phyloP scores from a whole-genome alignment of 495 filamentous ascomycete genomes.

The Terfezia boudieri region DNA sequence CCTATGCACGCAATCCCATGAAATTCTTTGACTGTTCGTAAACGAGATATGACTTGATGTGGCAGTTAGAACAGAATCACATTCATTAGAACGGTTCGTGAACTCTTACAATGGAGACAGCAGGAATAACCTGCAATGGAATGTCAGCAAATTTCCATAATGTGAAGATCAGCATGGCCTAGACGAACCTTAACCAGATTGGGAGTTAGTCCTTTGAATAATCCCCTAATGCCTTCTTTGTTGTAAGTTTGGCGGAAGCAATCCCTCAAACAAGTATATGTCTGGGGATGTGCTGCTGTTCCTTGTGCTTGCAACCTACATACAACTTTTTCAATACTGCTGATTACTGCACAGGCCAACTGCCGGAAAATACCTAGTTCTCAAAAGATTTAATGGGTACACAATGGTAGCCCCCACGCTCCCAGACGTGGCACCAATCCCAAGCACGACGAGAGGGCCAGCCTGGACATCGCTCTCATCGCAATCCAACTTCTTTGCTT shows the following conservation, averaged over 20 bases:
- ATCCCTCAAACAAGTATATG: conserved; percentile 73
- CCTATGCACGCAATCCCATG: conserved; percentile 38
- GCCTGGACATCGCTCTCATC: conserved; percentile 79
- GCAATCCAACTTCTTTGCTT: conserved; percentile 43
- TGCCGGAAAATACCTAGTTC: conserved; percentile 30
- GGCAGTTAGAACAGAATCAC: conserved; percentile 5
- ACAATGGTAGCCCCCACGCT: conserved; percentile 85
- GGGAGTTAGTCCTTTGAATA: conserved; percentile 89
- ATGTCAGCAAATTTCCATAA: background rate
- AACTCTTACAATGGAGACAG: conserved; percentile 55
- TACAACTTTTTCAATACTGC: background rate
- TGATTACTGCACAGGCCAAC: background rate
- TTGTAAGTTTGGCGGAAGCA: conserved; percentile 59
- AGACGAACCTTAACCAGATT: conserved; percentile 54
- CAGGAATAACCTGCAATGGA: conserved; percentile 44
- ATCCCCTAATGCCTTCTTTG: conserved; percentile 61
- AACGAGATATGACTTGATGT: conserved; percentile 53
- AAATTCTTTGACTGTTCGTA: conserved; percentile 85
- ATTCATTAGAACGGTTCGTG: background rate
- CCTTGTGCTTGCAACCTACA: conserved; percentile 76
- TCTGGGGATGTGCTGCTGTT: conserved; percentile 71
- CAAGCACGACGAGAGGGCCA: conserved; percentile 70
- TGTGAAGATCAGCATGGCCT: background rate
- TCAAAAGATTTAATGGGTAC: conserved; percentile 85
- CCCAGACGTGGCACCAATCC: conserved; percentile 75